Evolutionary conservation across 305 asterid species (phyloP).

Genomic region (Ilex paraguariensis): DNA sequence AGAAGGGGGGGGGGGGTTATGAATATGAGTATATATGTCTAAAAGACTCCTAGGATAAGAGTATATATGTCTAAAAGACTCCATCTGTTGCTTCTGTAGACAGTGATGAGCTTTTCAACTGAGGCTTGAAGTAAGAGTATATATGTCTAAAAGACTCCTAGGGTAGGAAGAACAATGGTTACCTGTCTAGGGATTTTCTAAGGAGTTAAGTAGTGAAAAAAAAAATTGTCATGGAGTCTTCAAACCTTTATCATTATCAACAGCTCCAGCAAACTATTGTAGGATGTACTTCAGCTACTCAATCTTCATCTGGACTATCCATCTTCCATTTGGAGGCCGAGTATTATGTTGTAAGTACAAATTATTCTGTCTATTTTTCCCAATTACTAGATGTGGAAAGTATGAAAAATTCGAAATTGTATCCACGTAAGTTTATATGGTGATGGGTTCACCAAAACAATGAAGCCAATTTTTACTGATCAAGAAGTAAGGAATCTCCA

Average conservation of each 20-base stretch:
- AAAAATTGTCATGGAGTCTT: constrained; percentile 24
- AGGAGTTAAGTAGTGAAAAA: not conserved
- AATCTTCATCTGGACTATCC: constrained; percentile 9
- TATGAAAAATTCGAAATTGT: no score
- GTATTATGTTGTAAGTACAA: constrained; percentile 19
- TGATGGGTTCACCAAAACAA: no score
- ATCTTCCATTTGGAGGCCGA: constrained; percentile 17
- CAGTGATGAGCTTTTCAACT: no score
- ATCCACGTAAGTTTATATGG: no score
- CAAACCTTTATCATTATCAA: constrained; percentile 19
- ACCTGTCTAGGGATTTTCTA: constrained; percentile 7
- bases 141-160: not conserved
- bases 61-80: no score
- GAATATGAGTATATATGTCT: no score
- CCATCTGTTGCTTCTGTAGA: no score
- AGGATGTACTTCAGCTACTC: constrained; percentile 8
- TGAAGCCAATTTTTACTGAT: no score
- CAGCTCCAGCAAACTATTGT: constrained; percentile 14
- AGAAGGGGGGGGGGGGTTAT: no score
- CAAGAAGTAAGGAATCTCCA: no score
- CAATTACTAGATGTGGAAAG: not conserved
- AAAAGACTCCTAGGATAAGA: no score
- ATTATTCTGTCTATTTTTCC: not conserved
- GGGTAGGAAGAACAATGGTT: constrained; percentile 1
- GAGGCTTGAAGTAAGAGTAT: not conserved